Evolutionary conservation across 2,329 filamentous ascomycete species (phyloP), one percentile per base, ranked within the genome.

Genomic region (Fusarium torreyae): DNA sequence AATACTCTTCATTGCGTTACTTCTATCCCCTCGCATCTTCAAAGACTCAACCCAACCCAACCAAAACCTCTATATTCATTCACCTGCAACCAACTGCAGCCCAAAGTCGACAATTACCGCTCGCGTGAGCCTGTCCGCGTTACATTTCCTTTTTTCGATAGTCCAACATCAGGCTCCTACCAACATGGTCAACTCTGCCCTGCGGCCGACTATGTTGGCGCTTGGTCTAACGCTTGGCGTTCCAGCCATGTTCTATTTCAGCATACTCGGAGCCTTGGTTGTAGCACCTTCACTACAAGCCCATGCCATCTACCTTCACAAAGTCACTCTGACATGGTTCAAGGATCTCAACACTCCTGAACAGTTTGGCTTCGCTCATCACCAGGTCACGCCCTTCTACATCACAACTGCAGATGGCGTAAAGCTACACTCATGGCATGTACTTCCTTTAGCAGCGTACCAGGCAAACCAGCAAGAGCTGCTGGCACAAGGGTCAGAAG

Each of bases 371-470:
- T 93, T 93, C 74, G 83, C 89, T 31, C 88, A 86, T 74, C 89
- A 89, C 51, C 91, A 94, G 79, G 87, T 92, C 6, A 89, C 89
- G 14, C 89, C 91, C 0, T 94, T 94, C 76, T 87, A 86, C 61
- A 78, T 94, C 39, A 79, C 78, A 4, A 92, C 91, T 0, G 79
- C 85, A 0, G 91, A 93, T 76, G 86, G 87, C 40, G 88, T 91
- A 75, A 86, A 81, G 2, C 79, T 94, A 5, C 92, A 91, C 74
- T 89, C 89, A 45, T 94, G 91, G 91, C 91, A 94, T 76, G 82
- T 94, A 31, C 80, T 93, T 39, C 91, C 91, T 0, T 76, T 91
- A 5, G 87, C 87, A 3, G 26, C 60, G 6, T 73, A 66, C 22
- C 52, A 69, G 42, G 39, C 39, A 55, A 82, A 92, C 70, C 87